Conservation (phyloP, 768 basidiomycete genomes). For the Vararia minispora region DNA sequence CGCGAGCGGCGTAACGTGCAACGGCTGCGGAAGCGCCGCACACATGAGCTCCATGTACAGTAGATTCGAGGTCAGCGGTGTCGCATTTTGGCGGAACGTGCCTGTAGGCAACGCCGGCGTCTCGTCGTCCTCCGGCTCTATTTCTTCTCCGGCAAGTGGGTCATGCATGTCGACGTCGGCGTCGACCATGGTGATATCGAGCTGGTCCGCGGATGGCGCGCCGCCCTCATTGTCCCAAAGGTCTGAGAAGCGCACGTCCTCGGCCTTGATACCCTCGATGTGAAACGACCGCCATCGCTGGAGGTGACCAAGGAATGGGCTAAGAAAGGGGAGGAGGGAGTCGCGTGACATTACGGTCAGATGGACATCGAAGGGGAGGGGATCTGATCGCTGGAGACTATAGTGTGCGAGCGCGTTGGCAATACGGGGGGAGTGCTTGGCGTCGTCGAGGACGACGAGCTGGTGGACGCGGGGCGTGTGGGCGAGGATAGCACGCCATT, state of each 20-base stretch:
- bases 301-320: constrained; percentile 45
- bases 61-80: constrained; percentile 12
- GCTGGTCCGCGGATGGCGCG: constrained; percentile 14
- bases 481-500: constrained; percentile 46
- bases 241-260: constrained; percentile 19
- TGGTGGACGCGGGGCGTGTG: constrained; percentile 54
- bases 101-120: neutral
- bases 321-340: constrained; percentile 48
- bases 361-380: constrained; percentile 44
- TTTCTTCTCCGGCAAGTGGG: constrained; percentile 3
- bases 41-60: constrained; percentile 36
- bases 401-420: constrained; percentile 38
- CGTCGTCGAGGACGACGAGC: constrained; percentile 38
- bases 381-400: constrained; percentile 43
- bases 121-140: constrained; percentile 1
- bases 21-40: constrained; percentile 36
- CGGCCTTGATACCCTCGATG: constrained; percentile 27
- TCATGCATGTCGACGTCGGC: constrained; percentile 8
- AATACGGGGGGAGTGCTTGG: constrained; percentile 21
- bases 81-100: constrained; percentile 9
- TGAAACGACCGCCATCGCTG: constrained; percentile 46
- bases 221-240: constrained; percentile 11
- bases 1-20: constrained; percentile 33
- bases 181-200: constrained; percentile 15
- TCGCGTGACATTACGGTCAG: constrained; percentile 37